Conservation (phyloP, 2,329 filamentous ascomycete genomes). For the Alternaria alternata region DNA sequence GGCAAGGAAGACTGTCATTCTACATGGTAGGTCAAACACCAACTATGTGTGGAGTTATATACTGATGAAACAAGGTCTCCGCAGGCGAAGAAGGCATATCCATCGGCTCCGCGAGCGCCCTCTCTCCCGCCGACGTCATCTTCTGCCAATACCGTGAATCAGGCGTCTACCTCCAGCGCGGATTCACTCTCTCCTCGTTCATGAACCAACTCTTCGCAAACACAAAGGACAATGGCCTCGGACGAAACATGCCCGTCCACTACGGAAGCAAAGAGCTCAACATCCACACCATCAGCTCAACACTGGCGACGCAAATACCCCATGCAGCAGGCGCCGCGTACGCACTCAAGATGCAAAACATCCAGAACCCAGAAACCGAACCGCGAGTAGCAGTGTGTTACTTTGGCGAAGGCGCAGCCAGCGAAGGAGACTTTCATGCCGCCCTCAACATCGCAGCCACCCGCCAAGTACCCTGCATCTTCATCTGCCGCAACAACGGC, state of each 20-base stretch:
- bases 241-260: constrained; percentile 97
- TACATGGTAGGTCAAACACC: constrained; percentile 80
- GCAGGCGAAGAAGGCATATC: constrained; percentile 94
- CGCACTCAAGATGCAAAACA: constrained; percentile 80
- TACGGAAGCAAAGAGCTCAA: constrained; percentile 87
- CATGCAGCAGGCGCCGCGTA: constrained; percentile 89
- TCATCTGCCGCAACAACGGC: constrained; percentile 92
- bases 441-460: constrained; percentile 92
- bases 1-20: constrained; percentile 92
- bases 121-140: constrained; percentile 85
- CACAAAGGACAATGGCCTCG: constrained; percentile 77
- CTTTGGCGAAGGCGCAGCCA: constrained; percentile 90
- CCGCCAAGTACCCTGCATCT: constrained; percentile 83
- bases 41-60: not conserved
- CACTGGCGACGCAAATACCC: constrained; percentile 87
- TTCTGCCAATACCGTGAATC: constrained; percentile 96
- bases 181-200: constrained; percentile 86
- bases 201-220: constrained; percentile 97
- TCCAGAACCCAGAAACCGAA: constrained; percentile 69
- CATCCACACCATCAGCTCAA: constrained; percentile 87
- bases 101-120: constrained; percentile 83
- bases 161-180: constrained; percentile 88
- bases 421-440: constrained; percentile 90
- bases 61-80: constrained; percentile 61
- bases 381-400: constrained; percentile 80